Conservation (phyloP, 2,329 filamentous ascomycete genomes). For the Aspergillus chevalieri region DNA sequence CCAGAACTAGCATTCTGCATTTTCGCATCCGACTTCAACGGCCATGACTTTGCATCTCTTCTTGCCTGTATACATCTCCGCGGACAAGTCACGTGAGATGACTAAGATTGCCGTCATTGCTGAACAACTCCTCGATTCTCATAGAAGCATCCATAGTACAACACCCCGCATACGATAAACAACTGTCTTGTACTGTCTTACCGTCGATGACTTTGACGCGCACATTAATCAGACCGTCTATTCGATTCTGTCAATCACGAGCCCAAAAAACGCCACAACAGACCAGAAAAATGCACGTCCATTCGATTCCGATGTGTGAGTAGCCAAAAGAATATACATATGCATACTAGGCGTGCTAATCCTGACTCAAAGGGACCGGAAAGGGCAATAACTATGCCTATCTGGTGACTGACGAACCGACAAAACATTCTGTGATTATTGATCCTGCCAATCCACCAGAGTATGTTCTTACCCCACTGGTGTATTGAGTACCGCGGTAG, state of each 20-base stretch:
- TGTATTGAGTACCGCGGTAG: neutral
- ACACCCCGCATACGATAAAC: neutral
- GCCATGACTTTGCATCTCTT: no score
- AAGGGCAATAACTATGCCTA: conserved; percentile 49
- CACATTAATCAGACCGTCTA: conserved; percentile 13
- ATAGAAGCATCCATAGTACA: neutral
- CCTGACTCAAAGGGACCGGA: conserved; percentile 23
- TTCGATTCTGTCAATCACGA: conserved; percentile 6
- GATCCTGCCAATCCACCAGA: conserved; percentile 48
- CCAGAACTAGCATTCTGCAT: no score
- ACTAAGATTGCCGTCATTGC: conserved; percentile 6
- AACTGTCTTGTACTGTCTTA: neutral
- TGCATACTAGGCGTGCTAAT: neutral
- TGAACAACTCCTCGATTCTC: neutral
- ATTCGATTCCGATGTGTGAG: conserved; percentile 51
- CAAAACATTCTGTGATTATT: conserved; percentile 46
- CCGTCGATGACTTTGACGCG: conserved; percentile 26
- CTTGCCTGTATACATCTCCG: no score
- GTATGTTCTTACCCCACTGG: conserved; percentile 23
- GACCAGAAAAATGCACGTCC: conserved; percentile 43
- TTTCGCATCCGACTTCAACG: no score
- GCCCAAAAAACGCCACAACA: conserved; percentile 2
- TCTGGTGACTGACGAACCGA: conserved; percentile 44
- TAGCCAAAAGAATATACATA: conserved; percentile 2
- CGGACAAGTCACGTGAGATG: conserved; percentile 3